A percentile compares a stretch with the other conserved stretches of the same genome.
These are phyloP conservation scores for Fusarium mangiferae DNA, from an alignment of 2,329 filamentous ascomycete species.

Conservation along the genomic window DNA sequence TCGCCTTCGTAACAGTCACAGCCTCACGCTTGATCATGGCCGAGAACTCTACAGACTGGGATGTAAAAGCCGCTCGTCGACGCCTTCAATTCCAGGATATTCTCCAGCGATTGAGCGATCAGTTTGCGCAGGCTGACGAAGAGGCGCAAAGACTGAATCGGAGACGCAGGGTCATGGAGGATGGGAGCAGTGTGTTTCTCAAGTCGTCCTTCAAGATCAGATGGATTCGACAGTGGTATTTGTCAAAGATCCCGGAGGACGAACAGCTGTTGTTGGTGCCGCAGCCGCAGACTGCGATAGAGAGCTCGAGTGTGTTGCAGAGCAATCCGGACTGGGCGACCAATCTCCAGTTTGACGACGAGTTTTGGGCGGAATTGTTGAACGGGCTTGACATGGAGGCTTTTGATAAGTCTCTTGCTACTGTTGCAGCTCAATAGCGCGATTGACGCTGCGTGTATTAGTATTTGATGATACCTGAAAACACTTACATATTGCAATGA, in stretches of 20 bases:
- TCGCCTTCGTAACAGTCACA: slow-evolving; percentile 51
- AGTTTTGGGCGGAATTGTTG: slow-evolving; percentile 46
- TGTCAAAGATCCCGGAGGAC: slow-evolving; percentile 35
- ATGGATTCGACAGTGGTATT: slow-evolving; percentile 56
- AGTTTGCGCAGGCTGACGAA: slow-evolving; percentile 47
- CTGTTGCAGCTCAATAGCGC: neutral
- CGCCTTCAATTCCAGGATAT: slow-evolving; percentile 48
- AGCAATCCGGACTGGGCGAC: slow-evolving; percentile 34
- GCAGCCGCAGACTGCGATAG: slow-evolving; percentile 5
- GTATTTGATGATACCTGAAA: neutral
- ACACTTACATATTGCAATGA: neutral
- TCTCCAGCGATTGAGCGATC: slow-evolving; percentile 43
- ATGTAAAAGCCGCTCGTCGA: slow-evolving; percentile 46
- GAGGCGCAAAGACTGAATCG: slow-evolving; percentile 38
- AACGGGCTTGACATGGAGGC: slow-evolving; percentile 30
- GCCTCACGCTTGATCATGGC: slow-evolving; percentile 50
- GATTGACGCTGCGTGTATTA: neutral
- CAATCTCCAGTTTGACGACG: slow-evolving; percentile 44
- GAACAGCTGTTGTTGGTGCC: slow-evolving; percentile 10
- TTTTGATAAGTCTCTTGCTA: slow-evolving; percentile 7
- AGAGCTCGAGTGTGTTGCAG: slow-evolving; percentile 3
- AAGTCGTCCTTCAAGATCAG: slow-evolving; percentile 50
- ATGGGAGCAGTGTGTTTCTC: slow-evolving; percentile 45
- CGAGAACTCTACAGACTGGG: slow-evolving; percentile 51
- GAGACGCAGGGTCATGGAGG: slow-evolving; percentile 43